Percentiles rank a stretch among this genome's conserved stretches.
These are phyloP conservation scores for Trypanosoma vivax DNA, from an alignment of 208 protist species.

Conservation along the genomic window DNA sequence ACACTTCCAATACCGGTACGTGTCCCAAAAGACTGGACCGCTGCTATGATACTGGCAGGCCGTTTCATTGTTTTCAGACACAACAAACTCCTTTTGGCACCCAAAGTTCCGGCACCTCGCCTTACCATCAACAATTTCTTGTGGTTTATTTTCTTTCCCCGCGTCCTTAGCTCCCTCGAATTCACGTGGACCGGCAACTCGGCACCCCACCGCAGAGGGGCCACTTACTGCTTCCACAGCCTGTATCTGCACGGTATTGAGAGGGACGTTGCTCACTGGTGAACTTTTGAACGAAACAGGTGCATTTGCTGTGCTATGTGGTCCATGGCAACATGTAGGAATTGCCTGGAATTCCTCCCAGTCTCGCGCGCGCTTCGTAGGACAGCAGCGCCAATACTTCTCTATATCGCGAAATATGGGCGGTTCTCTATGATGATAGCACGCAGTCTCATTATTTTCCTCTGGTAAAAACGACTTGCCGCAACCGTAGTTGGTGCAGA, in stretches of 20 bases:
- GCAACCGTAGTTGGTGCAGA: constrained; percentile 81
- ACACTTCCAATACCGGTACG: constrained; percentile 88
- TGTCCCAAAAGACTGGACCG: constrained; percentile 83
- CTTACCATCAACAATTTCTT: constrained; percentile 67
- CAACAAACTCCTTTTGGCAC: constrained; percentile 71
- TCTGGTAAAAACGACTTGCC: constrained; percentile 56
- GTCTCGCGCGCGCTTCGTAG: constrained; percentile 58
- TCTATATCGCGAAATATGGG: constrained; percentile 82
- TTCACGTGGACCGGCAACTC: constrained; percentile 57
- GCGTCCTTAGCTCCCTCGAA: constrained; percentile 55
- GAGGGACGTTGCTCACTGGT: constrained; percentile 36
- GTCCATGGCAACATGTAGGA: constrained; percentile 45
- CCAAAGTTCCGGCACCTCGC: constrained; percentile 78
- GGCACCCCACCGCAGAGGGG: neutral
- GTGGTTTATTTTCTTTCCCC: constrained; percentile 23
- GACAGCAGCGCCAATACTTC: constrained; percentile 81
- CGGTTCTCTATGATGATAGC: constrained; percentile 56
- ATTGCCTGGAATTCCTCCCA: constrained; percentile 80
- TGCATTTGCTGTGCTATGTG: constrained; percentile 49
- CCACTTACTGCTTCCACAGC: neutral
- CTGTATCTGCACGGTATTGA: constrained; percentile 29
- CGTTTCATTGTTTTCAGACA: constrained; percentile 53
- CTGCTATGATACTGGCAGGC: constrained; percentile 65
- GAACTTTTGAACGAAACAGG: constrained; percentile 39
- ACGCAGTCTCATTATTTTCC: constrained; percentile 62